Conservation (phyloP, 768 basidiomycete species). For the Termitomyces sp. region DNA sequence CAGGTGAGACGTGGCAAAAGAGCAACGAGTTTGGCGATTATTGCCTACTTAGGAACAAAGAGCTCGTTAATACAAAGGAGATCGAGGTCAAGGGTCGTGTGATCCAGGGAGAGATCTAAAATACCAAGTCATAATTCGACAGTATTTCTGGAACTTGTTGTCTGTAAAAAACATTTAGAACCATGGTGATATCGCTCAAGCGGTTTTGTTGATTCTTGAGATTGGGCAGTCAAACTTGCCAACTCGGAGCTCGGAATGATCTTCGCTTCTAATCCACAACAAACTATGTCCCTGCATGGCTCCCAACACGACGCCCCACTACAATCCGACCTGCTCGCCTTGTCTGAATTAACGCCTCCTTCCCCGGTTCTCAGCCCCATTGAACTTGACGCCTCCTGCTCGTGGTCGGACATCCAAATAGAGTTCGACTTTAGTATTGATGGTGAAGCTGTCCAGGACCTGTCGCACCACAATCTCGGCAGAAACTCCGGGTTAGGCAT, state of each 20-base stretch:
- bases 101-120: conserved; percentile 9
- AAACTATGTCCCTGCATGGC: neutral
- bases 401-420: conserved; percentile 50
- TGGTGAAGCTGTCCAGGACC: neutral
- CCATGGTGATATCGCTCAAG: too few species aligned
- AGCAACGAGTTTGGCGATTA: conserved; percentile 85
- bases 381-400: conserved; percentile 27
- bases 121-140: neutral
- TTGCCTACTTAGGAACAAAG: conserved; percentile 73
- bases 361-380: conserved; percentile 42
- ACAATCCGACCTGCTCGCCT: conserved; percentile 23
- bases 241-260: neutral
- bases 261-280: neutral
- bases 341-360: conserved; percentile 34
- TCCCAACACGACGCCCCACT: neutral
- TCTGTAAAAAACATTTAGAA: neutral
- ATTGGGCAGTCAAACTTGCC: neutral
- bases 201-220: neutral
- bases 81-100: conserved; percentile 15
- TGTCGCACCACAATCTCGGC: neutral
- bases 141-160: neutral
- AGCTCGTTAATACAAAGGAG: conserved; percentile 31
- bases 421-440: conserved; percentile 27
- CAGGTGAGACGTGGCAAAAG: conserved; percentile 61
- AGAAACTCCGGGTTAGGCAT: conserved; percentile 1